These are phyloP conservation scores for Cucumis hystrix DNA, from an alignment of 306 rosid genomes.

Conservation along the genomic window DNA sequence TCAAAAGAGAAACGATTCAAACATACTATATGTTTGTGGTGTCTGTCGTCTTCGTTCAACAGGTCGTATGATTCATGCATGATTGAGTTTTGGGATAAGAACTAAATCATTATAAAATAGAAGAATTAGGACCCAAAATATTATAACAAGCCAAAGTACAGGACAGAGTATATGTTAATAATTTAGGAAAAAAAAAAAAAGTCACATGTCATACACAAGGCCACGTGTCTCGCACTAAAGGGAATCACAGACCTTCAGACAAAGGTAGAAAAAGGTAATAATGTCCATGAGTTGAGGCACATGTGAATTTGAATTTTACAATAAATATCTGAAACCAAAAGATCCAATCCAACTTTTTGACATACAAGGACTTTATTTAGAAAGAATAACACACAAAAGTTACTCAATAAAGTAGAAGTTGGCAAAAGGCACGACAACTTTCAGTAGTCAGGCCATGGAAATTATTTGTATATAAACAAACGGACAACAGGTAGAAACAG, in stretches of 20 bases:
- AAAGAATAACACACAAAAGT: not conserved
- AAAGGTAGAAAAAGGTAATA: not conserved
- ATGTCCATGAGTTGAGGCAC: no score
- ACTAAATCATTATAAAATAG: not conserved
- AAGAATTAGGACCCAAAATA: not conserved
- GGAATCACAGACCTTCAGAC: not conserved
- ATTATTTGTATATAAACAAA: not conserved
- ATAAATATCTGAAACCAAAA: not conserved
- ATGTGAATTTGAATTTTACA: not conserved
- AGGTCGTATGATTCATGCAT: not conserved
- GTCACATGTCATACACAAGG: not conserved
- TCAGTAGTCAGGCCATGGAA: not conserved
- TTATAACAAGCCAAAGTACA: not conserved
- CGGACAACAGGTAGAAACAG: not conserved
- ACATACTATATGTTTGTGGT: no score
- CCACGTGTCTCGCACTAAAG: not conserved
- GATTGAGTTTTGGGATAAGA: not conserved
- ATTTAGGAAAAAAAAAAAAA: not conserved
- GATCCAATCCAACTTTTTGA: not conserved
- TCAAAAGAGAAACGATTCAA: no score
- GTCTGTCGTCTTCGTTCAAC: not conserved
- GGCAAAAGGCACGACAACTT: not conserved
- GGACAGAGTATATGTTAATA: not conserved
- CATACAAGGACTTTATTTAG: not conserved
- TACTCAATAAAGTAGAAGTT: not conserved